These are phyloP conservation scores for Penicillium aurantiogriseum DNA, from an alignment of 2,329 filamentous ascomycete genomes.

Conservation along the genomic window DNA sequence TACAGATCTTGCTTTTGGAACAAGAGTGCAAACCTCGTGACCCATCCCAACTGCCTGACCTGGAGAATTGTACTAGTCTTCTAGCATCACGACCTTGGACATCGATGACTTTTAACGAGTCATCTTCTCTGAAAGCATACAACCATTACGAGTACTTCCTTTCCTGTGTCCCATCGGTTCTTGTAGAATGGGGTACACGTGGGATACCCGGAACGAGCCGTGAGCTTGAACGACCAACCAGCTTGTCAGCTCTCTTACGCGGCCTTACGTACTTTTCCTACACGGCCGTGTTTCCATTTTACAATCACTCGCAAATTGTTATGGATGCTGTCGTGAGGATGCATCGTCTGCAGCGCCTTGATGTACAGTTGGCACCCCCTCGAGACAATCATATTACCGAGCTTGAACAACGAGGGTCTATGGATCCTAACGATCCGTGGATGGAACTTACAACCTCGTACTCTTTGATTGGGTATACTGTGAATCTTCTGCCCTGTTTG, in stretches of 20 bases:
- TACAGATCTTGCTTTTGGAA: conserved; percentile 58
- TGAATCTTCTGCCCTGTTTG: conserved; percentile 28
- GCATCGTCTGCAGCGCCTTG: conserved; percentile 54
- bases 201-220: not conserved
- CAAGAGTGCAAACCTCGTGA: conserved; percentile 15
- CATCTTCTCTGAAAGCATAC: conserved; percentile 70
- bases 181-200: conserved; percentile 46
- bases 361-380: conserved; percentile 52
- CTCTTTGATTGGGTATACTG: conserved; percentile 43
- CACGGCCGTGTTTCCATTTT: conserved; percentile 66
- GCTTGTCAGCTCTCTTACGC: conserved; percentile 47
- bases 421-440: conserved; percentile 50
- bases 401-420: conserved; percentile 38
- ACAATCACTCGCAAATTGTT: conserved; percentile 55
- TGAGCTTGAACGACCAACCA: conserved; percentile 1
- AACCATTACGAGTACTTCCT: conserved; percentile 70
- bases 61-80: conserved; percentile 38
- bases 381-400: conserved; percentile 38
- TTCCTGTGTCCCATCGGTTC: conserved; percentile 61
- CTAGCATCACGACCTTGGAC: conserved; percentile 54
- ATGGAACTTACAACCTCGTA: conserved; percentile 56
- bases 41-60: conserved; percentile 29
- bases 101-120: conserved; percentile 62
- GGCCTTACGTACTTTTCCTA: conserved; percentile 51
- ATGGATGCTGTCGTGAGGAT: conserved; percentile 49